These are phyloP conservation scores for Suillus cothurnatus DNA, from an alignment of 768 basidiomycete species.

Conservation along the genomic window DNA sequence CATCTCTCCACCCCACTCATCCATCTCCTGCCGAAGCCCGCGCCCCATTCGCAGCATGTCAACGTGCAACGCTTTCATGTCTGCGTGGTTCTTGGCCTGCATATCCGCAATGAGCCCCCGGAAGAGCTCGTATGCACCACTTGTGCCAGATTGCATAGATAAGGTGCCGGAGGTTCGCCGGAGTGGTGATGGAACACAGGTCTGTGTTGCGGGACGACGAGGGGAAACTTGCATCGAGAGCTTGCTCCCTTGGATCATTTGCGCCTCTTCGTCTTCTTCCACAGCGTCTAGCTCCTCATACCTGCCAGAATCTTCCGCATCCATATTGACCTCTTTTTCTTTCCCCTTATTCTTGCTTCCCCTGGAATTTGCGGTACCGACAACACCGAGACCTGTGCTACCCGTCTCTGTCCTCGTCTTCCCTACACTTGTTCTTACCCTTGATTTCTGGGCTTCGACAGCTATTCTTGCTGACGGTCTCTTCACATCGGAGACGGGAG, in stretches of 20 bases:
- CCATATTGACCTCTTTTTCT: conserved; percentile 27
- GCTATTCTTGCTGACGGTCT: conserved; percentile 17
- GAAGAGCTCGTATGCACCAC: conserved; percentile 52
- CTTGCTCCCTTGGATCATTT: conserved; percentile 33
- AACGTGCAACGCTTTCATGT: conserved; percentile 75
- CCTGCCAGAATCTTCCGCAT: conserved; percentile 18
- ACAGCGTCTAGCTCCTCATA: conserved; percentile 2
- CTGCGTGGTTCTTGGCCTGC: conserved; percentile 66
- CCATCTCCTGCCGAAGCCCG: conserved; percentile 58
- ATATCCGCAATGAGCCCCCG: conserved; percentile 75
- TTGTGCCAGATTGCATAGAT: conserved; percentile 33
- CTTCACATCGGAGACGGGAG: conserved; percentile 33
- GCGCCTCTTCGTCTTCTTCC: conserved; percentile 14
- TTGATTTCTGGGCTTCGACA: neutral
- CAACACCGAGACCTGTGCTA: conserved; percentile 29
- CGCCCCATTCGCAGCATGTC: conserved; percentile 74
- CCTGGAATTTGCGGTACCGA: conserved; percentile 53
- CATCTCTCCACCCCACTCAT: conserved; percentile 63
- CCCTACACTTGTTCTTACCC: conserved; percentile 3
- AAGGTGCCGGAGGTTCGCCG: conserved; percentile 28
- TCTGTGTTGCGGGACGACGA: conserved; percentile 40
- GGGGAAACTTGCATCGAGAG: conserved; percentile 62
- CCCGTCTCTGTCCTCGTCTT: conserved; percentile 10
- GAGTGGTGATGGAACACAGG: conserved; percentile 44
- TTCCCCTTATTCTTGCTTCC: conserved; percentile 39